A percentile compares a stretch with the other conserved stretches of the same genome.
These are phyloP conservation scores for Pythium pyrilobum DNA, from an alignment of 352 stramenopile genomes.

Conservation along the genomic window DNA sequence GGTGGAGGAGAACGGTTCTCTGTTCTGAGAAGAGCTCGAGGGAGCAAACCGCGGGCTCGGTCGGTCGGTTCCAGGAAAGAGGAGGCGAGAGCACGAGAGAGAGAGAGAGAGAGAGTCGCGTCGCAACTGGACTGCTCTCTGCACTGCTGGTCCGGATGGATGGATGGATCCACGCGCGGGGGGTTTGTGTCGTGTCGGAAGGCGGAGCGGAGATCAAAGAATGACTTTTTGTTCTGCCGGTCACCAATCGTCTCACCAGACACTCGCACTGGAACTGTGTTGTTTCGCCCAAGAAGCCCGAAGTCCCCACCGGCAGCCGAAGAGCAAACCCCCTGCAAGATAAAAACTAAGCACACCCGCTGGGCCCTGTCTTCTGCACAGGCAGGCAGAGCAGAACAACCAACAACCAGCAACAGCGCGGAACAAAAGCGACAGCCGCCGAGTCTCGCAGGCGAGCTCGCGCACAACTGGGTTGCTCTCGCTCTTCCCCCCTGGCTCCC, in stretches of 20 bases:
- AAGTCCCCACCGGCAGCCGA: conserved; percentile 10
- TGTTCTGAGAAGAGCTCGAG: too few species aligned
- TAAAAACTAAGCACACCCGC: conserved; percentile 21
- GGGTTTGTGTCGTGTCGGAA: background rate
- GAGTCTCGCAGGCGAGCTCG: too few species aligned
- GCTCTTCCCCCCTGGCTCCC: background rate
- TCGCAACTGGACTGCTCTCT: conserved; percentile 1
- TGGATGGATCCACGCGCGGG: conserved; percentile 1
- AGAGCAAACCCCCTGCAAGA: conserved; percentile 18
- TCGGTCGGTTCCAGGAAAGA: too few species aligned
- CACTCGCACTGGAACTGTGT: background rate
- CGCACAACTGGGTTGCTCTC: conserved; percentile 4
- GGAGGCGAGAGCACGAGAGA: too few species aligned
- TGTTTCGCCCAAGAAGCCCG: conserved; percentile 5
- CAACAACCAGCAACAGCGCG: background rate
- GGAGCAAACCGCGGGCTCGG: too few species aligned
- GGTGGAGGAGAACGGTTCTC: background rate
- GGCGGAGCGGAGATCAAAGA: conserved; percentile 6
- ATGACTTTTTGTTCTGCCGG: conserved; percentile 1
- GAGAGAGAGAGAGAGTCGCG: background rate
- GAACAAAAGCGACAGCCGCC: too few species aligned
- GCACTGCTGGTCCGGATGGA: conserved; percentile 3
- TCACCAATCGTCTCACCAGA: conserved; percentile 11
- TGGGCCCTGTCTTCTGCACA: conserved; percentile 15
- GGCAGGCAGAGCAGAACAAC: conserved; percentile 7